Base-by-base conservation (phyloP, 2,329 filamentous ascomycete species). In the Cercospora berteroae region DNA sequence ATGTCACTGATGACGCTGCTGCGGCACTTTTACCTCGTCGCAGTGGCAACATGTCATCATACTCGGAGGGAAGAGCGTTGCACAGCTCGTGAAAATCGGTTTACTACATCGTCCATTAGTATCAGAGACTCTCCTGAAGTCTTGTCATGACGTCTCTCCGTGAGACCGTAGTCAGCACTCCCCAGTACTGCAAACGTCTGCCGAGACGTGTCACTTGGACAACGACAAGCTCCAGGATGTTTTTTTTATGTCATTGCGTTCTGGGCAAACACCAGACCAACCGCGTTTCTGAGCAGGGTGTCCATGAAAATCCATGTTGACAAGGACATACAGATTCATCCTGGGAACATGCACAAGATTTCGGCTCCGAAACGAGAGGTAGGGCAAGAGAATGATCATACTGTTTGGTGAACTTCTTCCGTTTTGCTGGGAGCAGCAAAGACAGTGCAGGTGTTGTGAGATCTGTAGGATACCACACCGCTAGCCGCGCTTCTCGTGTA, bases 231-330 rank as follows among this genome's bases (percentile, higher is more conserved):
- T 52, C 48, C 48, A 52, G 48, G 48, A 52, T 25, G 48, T 27
- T 52, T 52, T 52, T 23, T 27, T 23, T 16, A 52, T 23, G 48
- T 27, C 48, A 27, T 27, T 25, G 13, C 48, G 48, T 23, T 52
- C 48, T 25, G 44, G 60, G 44, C 29, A 55, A 63, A 63, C 60
- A 55, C 44, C 27, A 55, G n/a, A 33, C 29, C 44, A 56, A 50
- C 60, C 44, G 42, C 20, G 2, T 18, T 12, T 27, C 7, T 25
- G 23, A 27, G 16, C 23, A 42, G 20, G 36, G 36, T 18, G 29
- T 25, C 27, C 31, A 52, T 16, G n/a, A 16, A 23, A 27, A 52
- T 63, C 25, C 27, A 16, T 31, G 60, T 13, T 18, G 18, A 18
- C 20, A 36, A 25, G 60, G 33, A 36, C n/a, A 16, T 25, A 55